Base-by-base conservation (phyloP, 2,329 filamentous ascomycete genomes). In the Pseudonectria buxi region DNA sequence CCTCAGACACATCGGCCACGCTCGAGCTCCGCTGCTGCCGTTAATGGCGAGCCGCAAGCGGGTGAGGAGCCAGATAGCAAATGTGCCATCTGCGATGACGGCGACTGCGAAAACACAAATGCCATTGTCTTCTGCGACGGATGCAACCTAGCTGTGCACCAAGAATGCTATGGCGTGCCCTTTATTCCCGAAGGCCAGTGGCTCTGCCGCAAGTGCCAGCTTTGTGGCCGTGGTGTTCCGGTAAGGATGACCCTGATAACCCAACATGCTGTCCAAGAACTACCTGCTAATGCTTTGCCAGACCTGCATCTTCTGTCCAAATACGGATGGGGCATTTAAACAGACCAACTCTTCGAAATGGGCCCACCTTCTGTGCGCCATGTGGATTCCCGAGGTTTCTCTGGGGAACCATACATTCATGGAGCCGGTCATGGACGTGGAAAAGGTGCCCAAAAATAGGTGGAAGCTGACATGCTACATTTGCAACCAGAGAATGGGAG, bases 91-190 rank as follows among this genome's bases (percentile, higher is more conserved):
- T 98, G 92, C 58, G 92, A 98, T 56, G 92, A 98, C 55, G 92
- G 92, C n/a, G 92, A 98, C 56, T 98, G 92, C 56, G 92, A 98
- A 64, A 98, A 98, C 60, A 94, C 92, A 14, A 98, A 98, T 56
- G 92, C 92, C 1, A 98, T 98, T 54, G 92, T 98, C 14, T 98
- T 98, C 57, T 98, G 92, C 58, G 92, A 98, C 57, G 92, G 92
- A 3, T 98, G 92, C 62, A 94, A 98, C 62, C 69, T 98, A 33
- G 92, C 92, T 4, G 92, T 98, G 9, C 92, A 98, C 61, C 92
- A 98, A 61, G 92, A 98, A 66, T 98, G 92, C 62, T 98, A 98
- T 57, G 92, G 92, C 37, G 92, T 98, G 30, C 92, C 92, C 1
- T 98, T 95, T 61, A 98, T 98, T 47, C 92, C 92, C 2, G 92